A percentile compares a stretch with the other conserved stretches of the same genome.
phyloP scores from a whole-genome alignment of 805 yeast species.

The Torulaspora microellipsoides region DNA sequence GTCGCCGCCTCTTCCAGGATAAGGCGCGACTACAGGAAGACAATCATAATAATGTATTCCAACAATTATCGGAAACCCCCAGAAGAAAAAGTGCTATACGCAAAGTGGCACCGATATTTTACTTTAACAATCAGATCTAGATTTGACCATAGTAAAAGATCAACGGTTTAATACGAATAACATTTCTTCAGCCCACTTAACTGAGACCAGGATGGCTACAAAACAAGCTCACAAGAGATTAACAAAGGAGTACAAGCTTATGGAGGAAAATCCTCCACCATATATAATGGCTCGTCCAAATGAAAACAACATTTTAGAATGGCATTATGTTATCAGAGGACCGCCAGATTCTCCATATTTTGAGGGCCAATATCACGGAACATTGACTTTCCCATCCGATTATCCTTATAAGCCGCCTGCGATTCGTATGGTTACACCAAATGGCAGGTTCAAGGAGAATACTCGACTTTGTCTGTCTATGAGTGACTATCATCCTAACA shows the following conservation, averaged over 20 bases:
- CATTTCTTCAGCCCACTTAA: too few relatives aligned
- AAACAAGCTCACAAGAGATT: slow-evolving; percentile 47
- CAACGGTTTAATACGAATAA: too few relatives aligned
- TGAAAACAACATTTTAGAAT: slow-evolving; percentile 81
- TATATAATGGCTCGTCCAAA: slow-evolving; percentile 79
- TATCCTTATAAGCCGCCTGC: slow-evolving; percentile 93
- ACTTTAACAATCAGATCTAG: too few relatives aligned
- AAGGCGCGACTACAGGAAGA: too few relatives aligned
- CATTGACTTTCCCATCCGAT: slow-evolving; percentile 74
- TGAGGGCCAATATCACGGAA: slow-evolving; percentile 86
- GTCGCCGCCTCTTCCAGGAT: too few relatives aligned
- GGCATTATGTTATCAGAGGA: slow-evolving; percentile 92
- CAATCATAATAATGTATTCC: too few relatives aligned
- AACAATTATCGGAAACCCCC: too few relatives aligned
- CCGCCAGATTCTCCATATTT: slow-evolving; percentile 87
- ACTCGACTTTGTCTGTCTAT: slow-evolving; percentile 83
- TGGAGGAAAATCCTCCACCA: slow-evolving; percentile 79
- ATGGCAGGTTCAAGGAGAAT: slow-evolving; percentile 79
- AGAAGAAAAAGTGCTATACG: too few relatives aligned
- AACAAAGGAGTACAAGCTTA: slow-evolving; percentile 74
- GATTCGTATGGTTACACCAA: slow-evolving; percentile 84
- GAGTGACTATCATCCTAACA: slow-evolving; percentile 91
- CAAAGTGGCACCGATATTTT: too few relatives aligned
- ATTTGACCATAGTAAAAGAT: too few relatives aligned
- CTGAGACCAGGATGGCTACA: slow-evolving; percentile 36